Evolutionary conservation across 176 grass and related monocot genomes (phyloP).

Genomic region (Phragmites australis): DNA sequence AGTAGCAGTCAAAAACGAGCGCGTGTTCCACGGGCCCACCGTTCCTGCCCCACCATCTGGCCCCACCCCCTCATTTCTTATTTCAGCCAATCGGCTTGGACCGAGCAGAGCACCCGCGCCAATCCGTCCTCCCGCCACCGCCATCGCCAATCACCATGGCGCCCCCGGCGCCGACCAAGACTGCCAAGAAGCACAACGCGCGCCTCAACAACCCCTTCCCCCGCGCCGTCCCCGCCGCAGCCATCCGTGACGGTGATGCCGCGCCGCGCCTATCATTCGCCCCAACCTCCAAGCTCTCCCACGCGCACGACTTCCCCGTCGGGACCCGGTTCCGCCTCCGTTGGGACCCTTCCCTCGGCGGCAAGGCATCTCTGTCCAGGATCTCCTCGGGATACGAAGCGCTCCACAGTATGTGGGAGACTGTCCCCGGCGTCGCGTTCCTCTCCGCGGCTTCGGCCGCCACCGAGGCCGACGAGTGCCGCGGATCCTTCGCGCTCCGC

Average conservation of each 20-base stretch:
- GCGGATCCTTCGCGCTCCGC: conserved; percentile 75
- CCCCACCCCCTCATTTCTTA: conserved; percentile 46
- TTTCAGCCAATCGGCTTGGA: conserved; percentile 49
- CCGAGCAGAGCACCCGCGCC: conserved; percentile 12
- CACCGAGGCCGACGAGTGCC: conserved; percentile 68
- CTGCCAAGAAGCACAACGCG: conserved; percentile 62
- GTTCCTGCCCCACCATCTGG: background rate
- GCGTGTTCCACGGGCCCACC: conserved; percentile 18
- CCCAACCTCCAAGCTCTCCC: conserved; percentile 55
- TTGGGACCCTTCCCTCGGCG: conserved; percentile 56
- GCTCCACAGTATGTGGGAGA: conserved; percentile 56
- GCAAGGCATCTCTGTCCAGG: conserved; percentile 28
- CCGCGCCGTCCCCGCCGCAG: conserved; percentile 31
- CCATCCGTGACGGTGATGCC: conserved; percentile 41
- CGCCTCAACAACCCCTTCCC: conserved; percentile 91
- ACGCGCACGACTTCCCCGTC: conserved; percentile 51
- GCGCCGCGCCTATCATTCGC: conserved; percentile 51
- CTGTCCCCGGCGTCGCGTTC: conserved; percentile 72
- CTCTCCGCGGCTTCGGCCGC: conserved; percentile 56
- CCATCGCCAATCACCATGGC: no score
- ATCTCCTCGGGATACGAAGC: background rate
- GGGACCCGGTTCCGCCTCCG: conserved; percentile 57
- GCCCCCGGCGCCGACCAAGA: conserved; percentile 34
- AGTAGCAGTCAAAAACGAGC: conserved; percentile 9
- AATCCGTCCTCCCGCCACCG: conserved; percentile 10